Evolutionary conservation across 1,284 basidiomycete species (phyloP).

Genomic region (Macrocybe sp.): DNA sequence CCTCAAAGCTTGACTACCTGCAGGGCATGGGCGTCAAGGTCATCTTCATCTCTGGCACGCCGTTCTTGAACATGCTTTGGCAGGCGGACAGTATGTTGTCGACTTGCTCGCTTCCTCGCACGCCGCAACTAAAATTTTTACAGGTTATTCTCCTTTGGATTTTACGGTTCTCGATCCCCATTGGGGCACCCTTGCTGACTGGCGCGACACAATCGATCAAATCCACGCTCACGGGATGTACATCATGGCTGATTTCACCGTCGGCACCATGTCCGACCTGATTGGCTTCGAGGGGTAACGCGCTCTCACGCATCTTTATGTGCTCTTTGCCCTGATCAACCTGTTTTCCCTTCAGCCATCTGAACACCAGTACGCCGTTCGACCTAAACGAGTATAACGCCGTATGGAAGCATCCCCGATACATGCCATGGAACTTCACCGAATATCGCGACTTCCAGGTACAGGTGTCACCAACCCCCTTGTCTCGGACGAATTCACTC

Average conservation of each 20-base stretch:
- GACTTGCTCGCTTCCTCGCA: constrained; percentile 6
- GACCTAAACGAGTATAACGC: constrained; percentile 67
- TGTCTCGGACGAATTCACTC: background rate
- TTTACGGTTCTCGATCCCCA: constrained; percentile 88
- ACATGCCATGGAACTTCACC: constrained; percentile 80
- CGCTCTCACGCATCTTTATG: background rate
- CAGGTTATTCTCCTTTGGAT: constrained; percentile 89
- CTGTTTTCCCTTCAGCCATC: constrained; percentile 41
- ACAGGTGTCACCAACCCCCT: background rate
- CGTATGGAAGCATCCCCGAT: constrained; percentile 72
- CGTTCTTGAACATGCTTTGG: constrained; percentile 93
- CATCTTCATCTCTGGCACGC: constrained; percentile 88
- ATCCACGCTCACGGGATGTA: constrained; percentile 84
- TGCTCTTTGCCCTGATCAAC: constrained; percentile 5
- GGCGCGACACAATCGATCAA: constrained; percentile 68
- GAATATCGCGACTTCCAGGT: constrained; percentile 81
- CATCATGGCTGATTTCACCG: constrained; percentile 87
- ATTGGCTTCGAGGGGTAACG: constrained; percentile 78
- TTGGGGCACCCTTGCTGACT: constrained; percentile 79
- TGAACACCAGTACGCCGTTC: constrained; percentile 82
- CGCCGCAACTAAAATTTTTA: constrained; percentile 8
- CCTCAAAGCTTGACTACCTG: constrained; percentile 77
- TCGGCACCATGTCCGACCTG: constrained; percentile 87
- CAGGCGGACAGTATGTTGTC: constrained; percentile 79
- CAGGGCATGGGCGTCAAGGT: constrained; percentile 81